Evolutionary conservation across 768 basidiomycete species (phyloP), one percentile per base, ranked within the genome.

Genomic region (Tricholoma terreum): DNA sequence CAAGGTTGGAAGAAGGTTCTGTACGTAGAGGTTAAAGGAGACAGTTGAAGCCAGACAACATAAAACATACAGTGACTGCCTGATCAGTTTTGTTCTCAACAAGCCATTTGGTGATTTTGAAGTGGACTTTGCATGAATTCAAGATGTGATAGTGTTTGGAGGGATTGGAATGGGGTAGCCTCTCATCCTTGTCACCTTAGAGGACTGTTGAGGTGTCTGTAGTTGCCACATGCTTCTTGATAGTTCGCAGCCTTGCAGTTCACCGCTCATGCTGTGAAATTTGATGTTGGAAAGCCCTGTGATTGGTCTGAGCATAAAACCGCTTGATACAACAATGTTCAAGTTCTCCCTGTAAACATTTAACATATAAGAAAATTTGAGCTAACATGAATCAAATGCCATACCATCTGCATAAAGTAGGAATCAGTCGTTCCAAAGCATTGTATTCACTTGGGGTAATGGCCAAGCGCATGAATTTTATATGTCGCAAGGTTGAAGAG

Each of bases 1-100:
- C 19, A 76, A 65, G 19, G 68, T 58, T 0, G 66, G 56, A 7
- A 64, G 8, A 52, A 73, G 69, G 43, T 65, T 55, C 70, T 70
- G 43, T 46, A 38, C 19, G 22, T 33, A 56, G 42, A 5, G 31
- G 10, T 9, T 5, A 7, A n/a, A 50, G 19, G n/a, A 50, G 17
- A 3, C 30, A 50, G 6, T 4, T 17, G 30, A 50, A 21, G 33
- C 22, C 1, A 19, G 1, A n/a, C n/a, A n/a, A n/a, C 19, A 36
- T 1, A 19, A 51, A 24, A 34, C 31, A 33, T 12, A 51, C 50
- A 19, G 33, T 12, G 14, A 51, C 50, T 33, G 50, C 50, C 35
- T 17, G 30, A 11, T 51, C 50, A 6, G 17, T 31, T 4, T 33
- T 46, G 27, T 46, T 46, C 4, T 46, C 45, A 14, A 27, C 24